Evolutionary conservation across 176 grass and related monocot genomes (phyloP).

Genomic region (Avena insularis): DNA sequence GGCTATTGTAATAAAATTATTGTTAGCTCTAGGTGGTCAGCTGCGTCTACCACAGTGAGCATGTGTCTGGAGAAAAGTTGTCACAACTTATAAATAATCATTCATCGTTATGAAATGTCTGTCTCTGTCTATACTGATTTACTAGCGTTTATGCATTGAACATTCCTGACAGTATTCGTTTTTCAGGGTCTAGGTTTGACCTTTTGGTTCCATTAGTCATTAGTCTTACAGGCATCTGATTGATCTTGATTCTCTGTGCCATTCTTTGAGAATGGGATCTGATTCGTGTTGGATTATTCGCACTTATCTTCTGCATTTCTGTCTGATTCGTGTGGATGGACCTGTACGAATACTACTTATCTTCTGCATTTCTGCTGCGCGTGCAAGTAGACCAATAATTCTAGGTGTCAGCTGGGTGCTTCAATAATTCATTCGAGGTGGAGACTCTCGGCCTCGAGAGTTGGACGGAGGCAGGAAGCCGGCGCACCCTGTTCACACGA

Average conservation of each 20-base stretch:
- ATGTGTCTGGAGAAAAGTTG: conserved; percentile 20
- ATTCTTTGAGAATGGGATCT: too few relatives aligned
- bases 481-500: background rate
- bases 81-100: conserved; percentile 40
- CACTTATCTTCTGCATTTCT: background rate
- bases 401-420: background rate
- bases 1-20: conserved; percentile 58
- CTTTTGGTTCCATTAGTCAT: too few relatives aligned
- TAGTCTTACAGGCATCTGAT: too few relatives aligned
- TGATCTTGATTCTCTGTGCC: too few relatives aligned
- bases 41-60: conserved; percentile 85
- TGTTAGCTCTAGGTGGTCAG: conserved; percentile 71
- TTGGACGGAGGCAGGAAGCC: background rate
- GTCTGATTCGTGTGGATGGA: background rate
- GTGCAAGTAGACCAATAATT: conserved; percentile 13
- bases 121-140: background rate
- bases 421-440: background rate
- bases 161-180: background rate
- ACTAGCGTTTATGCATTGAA: too few relatives aligned
- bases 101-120: background rate
- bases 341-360: background rate
- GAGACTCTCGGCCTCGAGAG: background rate
- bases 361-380: background rate
- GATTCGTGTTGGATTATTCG: background rate
- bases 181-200: too few relatives aligned